A percentile compares a stretch with the other conserved stretches of the same genome.
These are phyloP conservation scores for Kwoniella sp. DNA, from an alignment of 768 basidiomycete genomes.

Conservation along the genomic window DNA sequence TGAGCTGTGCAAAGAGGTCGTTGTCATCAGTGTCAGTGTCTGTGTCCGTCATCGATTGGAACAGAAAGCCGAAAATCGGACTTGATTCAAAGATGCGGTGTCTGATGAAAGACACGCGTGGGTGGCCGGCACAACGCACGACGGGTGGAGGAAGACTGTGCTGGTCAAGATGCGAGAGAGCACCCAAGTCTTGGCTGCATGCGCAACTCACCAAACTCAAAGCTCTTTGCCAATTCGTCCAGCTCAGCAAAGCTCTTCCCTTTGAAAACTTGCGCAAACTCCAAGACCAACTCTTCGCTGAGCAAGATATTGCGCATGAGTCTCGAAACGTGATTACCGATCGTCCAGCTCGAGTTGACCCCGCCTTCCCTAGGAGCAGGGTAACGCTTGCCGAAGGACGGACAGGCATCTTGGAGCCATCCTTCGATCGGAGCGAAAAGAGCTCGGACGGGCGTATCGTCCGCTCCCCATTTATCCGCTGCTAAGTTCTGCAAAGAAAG, in stretches of 20 bases:
- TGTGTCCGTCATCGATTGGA: background rate
- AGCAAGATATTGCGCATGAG: constrained; percentile 71
- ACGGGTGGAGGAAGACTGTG: too few relatives aligned
- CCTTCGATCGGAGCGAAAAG: constrained; percentile 69
- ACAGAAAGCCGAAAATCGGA: background rate
- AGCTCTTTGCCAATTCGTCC: constrained; percentile 74
- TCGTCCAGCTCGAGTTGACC: constrained; percentile 28
- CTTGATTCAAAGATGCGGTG: background rate
- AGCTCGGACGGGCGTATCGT: constrained; percentile 62
- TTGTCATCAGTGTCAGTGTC: too few relatives aligned
- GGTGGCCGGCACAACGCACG: background rate
- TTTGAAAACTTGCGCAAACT: constrained; percentile 57
- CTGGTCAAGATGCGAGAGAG: too few relatives aligned
- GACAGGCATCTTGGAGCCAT: constrained; percentile 55
- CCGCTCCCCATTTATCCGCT: constrained; percentile 76
- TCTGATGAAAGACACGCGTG: too few relatives aligned
- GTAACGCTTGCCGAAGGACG: constrained; percentile 61
- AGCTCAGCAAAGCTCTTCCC: constrained; percentile 61
- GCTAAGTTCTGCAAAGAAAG: constrained; percentile 61
- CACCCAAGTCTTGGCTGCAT: too few relatives aligned
- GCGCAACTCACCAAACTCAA: constrained; percentile 62
- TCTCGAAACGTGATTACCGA: constrained; percentile 57
- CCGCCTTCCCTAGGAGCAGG: constrained; percentile 52
- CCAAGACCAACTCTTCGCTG: constrained; percentile 57
- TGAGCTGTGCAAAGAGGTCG: constrained; percentile 59